Evolutionary conservation across 768 basidiomycete species (phyloP).

Genomic region (Hygrophorus pudorinus): DNA sequence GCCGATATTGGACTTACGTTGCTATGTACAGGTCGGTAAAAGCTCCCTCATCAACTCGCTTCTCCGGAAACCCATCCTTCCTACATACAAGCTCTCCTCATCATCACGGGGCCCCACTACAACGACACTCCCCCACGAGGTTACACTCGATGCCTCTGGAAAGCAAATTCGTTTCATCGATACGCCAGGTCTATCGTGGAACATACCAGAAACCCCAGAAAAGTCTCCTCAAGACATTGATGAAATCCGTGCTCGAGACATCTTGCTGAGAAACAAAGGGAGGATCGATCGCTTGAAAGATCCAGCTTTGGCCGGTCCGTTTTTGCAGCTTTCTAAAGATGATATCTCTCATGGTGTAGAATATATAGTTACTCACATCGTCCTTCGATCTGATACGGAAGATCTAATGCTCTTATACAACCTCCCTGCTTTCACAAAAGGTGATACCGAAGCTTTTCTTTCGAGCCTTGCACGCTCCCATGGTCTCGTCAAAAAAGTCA

Average conservation of each 20-base stretch:
- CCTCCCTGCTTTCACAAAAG: constrained; percentile 65
- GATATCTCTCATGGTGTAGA: constrained; percentile 9
- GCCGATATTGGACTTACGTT: constrained; percentile 5
- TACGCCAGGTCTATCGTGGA: constrained; percentile 76
- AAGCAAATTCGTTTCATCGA: constrained; percentile 63
- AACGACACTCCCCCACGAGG: constrained; percentile 56
- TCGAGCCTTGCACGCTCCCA: constrained; percentile 65
- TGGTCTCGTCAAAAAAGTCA: constrained; percentile 70
- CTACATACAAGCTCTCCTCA: constrained; percentile 47
- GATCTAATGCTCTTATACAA: constrained; percentile 88
- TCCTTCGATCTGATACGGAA: constrained; percentile 57
- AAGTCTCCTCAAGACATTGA: constrained; percentile 27
- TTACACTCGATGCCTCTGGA: constrained; percentile 37
- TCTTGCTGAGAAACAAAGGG: constrained; percentile 71
- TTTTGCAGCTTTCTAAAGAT: not conserved
- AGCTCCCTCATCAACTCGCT: constrained; percentile 80
- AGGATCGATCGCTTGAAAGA: constrained; percentile 82
- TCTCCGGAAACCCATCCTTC: constrained; percentile 35
- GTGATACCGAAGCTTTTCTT: constrained; percentile 66
- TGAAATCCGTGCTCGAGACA: constrained; percentile 50
- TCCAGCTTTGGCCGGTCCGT: constrained; percentile 57
- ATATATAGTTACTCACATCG: constrained; percentile 51
- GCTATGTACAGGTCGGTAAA: constrained; percentile 59
- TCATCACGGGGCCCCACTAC: constrained; percentile 61
- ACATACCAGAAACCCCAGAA: not conserved